Evolutionary conservation across 495 filamentous ascomycete species (phyloP).

Genomic region (Tirmania nivea): DNA sequence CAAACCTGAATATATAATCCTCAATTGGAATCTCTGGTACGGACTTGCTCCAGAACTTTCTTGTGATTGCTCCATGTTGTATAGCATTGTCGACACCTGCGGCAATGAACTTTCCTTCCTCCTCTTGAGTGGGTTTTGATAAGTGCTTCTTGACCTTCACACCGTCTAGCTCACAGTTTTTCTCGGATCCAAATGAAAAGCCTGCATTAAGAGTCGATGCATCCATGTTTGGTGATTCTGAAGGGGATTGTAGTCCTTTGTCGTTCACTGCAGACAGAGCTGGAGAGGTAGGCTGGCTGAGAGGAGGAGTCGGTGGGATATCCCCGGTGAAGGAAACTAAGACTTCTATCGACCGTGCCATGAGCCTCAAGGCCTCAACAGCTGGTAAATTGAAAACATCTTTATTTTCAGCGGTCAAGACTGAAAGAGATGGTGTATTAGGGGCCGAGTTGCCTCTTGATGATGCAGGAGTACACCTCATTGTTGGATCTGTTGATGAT

Average conservation of each 20-base stretch:
- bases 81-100: constrained; percentile 38
- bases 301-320: constrained; percentile 49
- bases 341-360: constrained; percentile 48
- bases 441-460: neutral
- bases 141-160: constrained; percentile 20
- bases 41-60: constrained; percentile 78
- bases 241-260: neutral
- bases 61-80: constrained; percentile 60
- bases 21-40: constrained; percentile 59
- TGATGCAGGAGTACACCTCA: neutral
- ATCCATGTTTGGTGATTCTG: neutral
- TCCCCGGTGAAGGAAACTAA: constrained; percentile 52
- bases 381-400: constrained; percentile 56
- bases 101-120: constrained; percentile 29
- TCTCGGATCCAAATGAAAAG: constrained; percentile 8
- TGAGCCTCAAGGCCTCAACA: constrained; percentile 53
- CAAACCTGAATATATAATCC: constrained; percentile 54
- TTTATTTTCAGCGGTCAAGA: constrained; percentile 3
- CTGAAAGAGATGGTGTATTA: neutral
- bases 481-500: neutral
- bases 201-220: neutral
- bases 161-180: constrained; percentile 22
- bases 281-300: constrained; percentile 36
- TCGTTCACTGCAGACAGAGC: constrained; percentile 24
- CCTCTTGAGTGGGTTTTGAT: constrained; percentile 19